Conservation (phyloP, 495 filamentous ascomycete genomes). For the Aspergillus kassunensis region DNA sequence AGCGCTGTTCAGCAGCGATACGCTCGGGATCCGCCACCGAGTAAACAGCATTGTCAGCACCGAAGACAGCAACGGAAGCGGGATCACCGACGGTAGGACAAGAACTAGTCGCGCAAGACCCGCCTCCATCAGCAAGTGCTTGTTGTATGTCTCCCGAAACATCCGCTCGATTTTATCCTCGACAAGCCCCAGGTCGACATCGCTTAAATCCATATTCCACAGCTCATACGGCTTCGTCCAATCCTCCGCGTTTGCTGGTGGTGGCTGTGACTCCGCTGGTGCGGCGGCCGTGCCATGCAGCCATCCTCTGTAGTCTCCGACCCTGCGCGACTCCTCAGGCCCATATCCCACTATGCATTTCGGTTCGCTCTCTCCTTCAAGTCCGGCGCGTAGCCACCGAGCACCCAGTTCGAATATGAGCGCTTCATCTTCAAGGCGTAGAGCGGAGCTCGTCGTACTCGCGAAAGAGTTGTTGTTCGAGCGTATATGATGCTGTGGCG, state of each 20-base stretch:
- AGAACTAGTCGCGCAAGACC: constrained; percentile 71
- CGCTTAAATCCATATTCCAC: constrained; percentile 72
- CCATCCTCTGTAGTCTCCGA: constrained; percentile 78
- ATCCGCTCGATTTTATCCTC: constrained; percentile 85
- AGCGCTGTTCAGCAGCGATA: constrained; percentile 74
- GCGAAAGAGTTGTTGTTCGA: constrained; percentile 47
- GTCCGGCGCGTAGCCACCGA: constrained; percentile 75
- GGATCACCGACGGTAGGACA: constrained; percentile 70
- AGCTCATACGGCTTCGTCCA: constrained; percentile 77
- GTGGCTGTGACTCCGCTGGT: constrained; percentile 15
- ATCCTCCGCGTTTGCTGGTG: constrained; percentile 45
- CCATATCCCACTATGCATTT: constrained; percentile 68
- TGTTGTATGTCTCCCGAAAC: constrained; percentile 79
- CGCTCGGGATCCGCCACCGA: constrained; percentile 73
- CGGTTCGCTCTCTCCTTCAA: constrained; percentile 74
- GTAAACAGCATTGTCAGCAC: constrained; percentile 72
- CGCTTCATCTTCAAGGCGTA: constrained; percentile 78
- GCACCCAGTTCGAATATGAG: constrained; percentile 80
- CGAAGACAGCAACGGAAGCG: constrained; percentile 71
- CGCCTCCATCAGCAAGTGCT: constrained; percentile 73
- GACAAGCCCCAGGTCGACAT: constrained; percentile 70
- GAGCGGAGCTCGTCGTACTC: constrained; percentile 62
- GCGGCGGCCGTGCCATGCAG: constrained; percentile 28
- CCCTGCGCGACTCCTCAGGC: constrained; percentile 68
- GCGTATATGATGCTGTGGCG: constrained; percentile 34